phyloP scores from a whole-genome alignment of 106 monocot genomes.

The Posidonia australis region DNA sequence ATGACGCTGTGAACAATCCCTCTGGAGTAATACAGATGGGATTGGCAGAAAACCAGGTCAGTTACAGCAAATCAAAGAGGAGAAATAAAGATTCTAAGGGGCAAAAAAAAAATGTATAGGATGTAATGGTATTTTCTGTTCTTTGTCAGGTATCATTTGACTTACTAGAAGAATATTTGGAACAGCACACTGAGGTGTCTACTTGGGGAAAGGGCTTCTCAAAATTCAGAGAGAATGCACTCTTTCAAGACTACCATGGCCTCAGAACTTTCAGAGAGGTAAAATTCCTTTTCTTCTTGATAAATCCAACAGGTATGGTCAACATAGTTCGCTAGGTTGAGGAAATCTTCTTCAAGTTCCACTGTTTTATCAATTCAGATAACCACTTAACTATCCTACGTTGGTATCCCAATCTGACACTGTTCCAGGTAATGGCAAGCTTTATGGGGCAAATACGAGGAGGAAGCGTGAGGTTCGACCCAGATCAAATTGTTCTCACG shows the following conservation, averaged over 20 bases:
- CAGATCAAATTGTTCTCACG: slow-evolving; percentile 53
- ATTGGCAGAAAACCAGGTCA: slow-evolving; percentile 60
- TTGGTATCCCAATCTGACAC: too few species aligned
- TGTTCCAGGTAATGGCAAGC: slow-evolving; percentile 68
- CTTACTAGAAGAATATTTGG: slow-evolving; percentile 38
- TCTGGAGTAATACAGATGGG: slow-evolving; percentile 70
- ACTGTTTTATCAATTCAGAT: too few species aligned
- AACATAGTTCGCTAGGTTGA: too few species aligned
- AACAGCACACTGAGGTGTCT: slow-evolving; percentile 31
- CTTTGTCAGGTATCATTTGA: slow-evolving; percentile 47
- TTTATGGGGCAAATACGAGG: slow-evolving; percentile 73
- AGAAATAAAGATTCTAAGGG: neutral
- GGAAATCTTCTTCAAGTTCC: too few species aligned
- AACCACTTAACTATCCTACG: too few species aligned
- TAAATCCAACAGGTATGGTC: too few species aligned
- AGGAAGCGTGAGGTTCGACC: slow-evolving; percentile 44
- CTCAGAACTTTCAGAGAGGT: slow-evolving; percentile 49
- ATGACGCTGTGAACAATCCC: slow-evolving; percentile 39
- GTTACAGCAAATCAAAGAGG: neutral
- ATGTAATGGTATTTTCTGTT: neutral
- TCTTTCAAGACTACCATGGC: slow-evolving; percentile 74
- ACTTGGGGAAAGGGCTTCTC: slow-evolving; percentile 25
- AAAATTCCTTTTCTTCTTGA: neutral
- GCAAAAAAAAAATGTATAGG: neutral
- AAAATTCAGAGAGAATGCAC: slow-evolving; percentile 49